phyloP scores from a whole-genome alignment of 306 rosid genomes.

The Cicer arietinum region DNA sequence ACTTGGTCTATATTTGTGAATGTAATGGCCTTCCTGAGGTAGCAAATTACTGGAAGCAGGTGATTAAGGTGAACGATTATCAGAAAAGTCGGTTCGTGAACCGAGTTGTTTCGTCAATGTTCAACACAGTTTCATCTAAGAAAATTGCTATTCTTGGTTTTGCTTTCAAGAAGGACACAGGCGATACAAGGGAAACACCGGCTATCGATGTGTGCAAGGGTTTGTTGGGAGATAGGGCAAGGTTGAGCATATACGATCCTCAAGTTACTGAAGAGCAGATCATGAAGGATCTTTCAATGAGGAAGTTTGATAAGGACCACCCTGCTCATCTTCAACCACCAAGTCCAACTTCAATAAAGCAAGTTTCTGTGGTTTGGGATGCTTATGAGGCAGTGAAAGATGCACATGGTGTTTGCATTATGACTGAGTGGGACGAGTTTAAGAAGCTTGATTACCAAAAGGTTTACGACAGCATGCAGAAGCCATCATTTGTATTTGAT shows the following conservation, averaged over 20 bases:
- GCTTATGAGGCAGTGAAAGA: constrained; percentile 77
- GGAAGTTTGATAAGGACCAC: constrained; percentile 82
- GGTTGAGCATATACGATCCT: constrained; percentile 74
- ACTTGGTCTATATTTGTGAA: constrained; percentile 87
- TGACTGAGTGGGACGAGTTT: constrained; percentile 90
- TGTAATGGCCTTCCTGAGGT: constrained; percentile 91
- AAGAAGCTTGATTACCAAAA: constrained; percentile 65
- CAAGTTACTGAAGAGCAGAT: constrained; percentile 79
- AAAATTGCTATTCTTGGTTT: constrained; percentile 81
- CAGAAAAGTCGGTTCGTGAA: constrained; percentile 80
- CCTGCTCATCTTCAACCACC: constrained; percentile 77
- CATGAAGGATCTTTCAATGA: constrained; percentile 73
- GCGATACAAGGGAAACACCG: constrained; percentile 88
- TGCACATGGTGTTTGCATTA: constrained; percentile 70
- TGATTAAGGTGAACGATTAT: constrained; percentile 79
- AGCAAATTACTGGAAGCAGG: constrained; percentile 89
- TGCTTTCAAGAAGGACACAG: constrained; percentile 89
- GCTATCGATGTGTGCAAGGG: constrained; percentile 87
- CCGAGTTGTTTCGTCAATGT: constrained; percentile 82
- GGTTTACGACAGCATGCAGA: constrained; percentile 72
- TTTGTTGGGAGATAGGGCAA: constrained; percentile 73
- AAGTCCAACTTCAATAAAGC: constrained; percentile 65
- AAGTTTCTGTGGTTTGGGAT: constrained; percentile 70
- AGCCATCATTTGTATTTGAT: constrained; percentile 81
- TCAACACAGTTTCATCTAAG: constrained; percentile 75